These are phyloP conservation scores for Sesbania bispinosa DNA, from an alignment of 306 rosid species.

Conservation along the genomic window DNA sequence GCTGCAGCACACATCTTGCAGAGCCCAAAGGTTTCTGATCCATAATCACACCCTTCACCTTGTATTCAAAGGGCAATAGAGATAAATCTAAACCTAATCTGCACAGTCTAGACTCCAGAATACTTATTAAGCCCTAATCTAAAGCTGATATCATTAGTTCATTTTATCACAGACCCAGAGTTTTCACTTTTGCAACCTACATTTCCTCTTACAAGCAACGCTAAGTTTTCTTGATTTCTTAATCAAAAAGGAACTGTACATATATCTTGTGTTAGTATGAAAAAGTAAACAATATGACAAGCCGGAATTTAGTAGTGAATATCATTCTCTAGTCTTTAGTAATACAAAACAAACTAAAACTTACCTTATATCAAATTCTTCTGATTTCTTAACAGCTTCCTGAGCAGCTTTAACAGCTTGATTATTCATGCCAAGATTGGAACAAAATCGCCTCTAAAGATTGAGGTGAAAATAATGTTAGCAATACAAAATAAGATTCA, in stretches of 20 bases:
- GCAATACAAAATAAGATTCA: constrained; percentile 3
- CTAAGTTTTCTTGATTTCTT: background rate
- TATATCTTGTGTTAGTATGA: background rate
- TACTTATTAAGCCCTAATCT: background rate
- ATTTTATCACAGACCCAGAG: background rate
- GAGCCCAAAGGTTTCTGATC: background rate
- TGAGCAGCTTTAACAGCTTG: constrained; percentile 99
- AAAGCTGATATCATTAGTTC: background rate
- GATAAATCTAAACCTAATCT: background rate
- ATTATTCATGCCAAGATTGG: constrained; percentile 94
- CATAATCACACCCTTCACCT: background rate
- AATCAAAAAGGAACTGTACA: background rate
- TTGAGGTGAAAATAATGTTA: constrained; percentile 9
- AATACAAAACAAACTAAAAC: constrained; percentile 20
- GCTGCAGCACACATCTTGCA: background rate
- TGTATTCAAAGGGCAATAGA: background rate
- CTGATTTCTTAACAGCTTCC: constrained; percentile 87
- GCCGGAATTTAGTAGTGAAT: background rate
- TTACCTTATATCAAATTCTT: constrained; percentile 92
- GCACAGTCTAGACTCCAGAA: background rate
- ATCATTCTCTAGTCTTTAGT: background rate
- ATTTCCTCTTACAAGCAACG: background rate
- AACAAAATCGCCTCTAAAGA: constrained; percentile 89
- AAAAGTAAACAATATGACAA: background rate
- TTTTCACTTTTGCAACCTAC: background rate